These are phyloP conservation scores for Gigaspora rosea DNA, from an alignment of 192 early-diverging fungal species.

Conservation along the genomic window DNA sequence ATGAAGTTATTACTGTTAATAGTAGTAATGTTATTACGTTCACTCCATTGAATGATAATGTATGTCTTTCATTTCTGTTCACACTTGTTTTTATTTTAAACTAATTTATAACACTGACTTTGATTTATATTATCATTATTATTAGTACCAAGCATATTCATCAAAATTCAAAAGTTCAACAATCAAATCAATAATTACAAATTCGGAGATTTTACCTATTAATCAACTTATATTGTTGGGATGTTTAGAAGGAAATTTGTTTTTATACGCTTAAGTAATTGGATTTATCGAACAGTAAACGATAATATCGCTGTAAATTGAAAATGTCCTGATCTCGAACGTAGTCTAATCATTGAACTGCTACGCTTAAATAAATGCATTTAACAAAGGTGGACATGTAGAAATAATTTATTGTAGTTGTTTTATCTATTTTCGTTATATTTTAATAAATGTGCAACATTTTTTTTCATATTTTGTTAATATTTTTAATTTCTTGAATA, in stretches of 20 bases:
- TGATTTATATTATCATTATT: background rate
- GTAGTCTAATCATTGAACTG: background rate
- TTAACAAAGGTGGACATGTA: too few species aligned
- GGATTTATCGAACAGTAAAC: background rate
- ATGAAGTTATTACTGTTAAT: constrained; percentile 60
- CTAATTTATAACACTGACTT: background rate
- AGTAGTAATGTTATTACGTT: constrained; percentile 61
- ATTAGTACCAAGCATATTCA: constrained; percentile 56
- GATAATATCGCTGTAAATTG: background rate
- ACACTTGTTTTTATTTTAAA: background rate
- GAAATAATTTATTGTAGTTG: too few species aligned
- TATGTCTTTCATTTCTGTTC: constrained; percentile 34
- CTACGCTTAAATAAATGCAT: background rate
- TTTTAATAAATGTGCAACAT: too few species aligned
- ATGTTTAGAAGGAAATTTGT: constrained; percentile 60
- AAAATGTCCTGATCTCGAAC: background rate
- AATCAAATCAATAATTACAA: constrained; percentile 55
- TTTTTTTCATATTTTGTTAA: too few species aligned
- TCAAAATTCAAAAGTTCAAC: constrained; percentile 61
- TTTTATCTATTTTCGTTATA: too few species aligned
- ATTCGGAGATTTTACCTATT: constrained; percentile 52
- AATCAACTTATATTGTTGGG: constrained; percentile 61
- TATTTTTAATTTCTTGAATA: too few species aligned
- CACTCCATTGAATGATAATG: constrained; percentile 61
- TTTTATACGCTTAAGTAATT: constrained; percentile 49